These are phyloP conservation scores for Candida hungchunana DNA, from an alignment of 805 yeast species.

Conservation along the genomic window DNA sequence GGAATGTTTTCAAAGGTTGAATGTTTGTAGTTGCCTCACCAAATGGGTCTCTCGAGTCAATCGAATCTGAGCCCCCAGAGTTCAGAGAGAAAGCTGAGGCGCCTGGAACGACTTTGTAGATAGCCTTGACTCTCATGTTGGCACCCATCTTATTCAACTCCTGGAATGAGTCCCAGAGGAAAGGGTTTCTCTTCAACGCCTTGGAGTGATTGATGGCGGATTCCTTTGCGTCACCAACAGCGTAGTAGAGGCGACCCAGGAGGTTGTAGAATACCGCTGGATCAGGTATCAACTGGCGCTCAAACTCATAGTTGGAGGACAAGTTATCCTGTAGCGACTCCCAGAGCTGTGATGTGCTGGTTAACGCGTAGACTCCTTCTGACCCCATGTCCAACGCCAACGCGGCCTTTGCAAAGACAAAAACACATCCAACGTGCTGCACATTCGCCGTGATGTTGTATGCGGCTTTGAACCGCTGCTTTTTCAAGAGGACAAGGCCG, in stretches of 20 bases:
- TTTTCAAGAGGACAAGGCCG: conserved; percentile 60
- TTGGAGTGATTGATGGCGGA: conserved; percentile 64
- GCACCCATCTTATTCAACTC: conserved; percentile 71
- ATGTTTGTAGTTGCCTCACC: conserved; percentile 24
- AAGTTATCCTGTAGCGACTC: conserved; percentile 15
- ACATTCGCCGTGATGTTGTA: conserved; percentile 44
- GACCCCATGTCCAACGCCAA: conserved; percentile 47
- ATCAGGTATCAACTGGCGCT: conserved; percentile 48
- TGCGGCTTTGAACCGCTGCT: conserved; percentile 58
- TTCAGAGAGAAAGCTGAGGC: conserved; percentile 16
- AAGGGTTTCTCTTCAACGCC: conserved; percentile 73
- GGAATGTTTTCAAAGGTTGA: conserved; percentile 12
- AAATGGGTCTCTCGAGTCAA: conserved; percentile 26
- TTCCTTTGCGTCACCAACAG: conserved; percentile 55
- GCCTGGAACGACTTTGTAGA: conserved; percentile 34
- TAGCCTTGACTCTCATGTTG: conserved; percentile 53
- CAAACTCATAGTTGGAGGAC: conserved; percentile 34
- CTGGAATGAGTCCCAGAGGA: conserved; percentile 81
- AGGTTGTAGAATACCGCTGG: conserved; percentile 63
- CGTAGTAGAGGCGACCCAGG: conserved; percentile 63
- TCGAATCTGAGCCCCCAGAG: conserved; percentile 5
- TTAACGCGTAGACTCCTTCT: conserved; percentile 58
- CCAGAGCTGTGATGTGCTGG: conserved; percentile 36
- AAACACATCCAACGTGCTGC: conserved; percentile 70
- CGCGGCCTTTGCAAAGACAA: conserved; percentile 67